Evolutionary conservation across 305 asterid genomes (phyloP).

Genomic region (Stenogyne calaminthoides): DNA sequence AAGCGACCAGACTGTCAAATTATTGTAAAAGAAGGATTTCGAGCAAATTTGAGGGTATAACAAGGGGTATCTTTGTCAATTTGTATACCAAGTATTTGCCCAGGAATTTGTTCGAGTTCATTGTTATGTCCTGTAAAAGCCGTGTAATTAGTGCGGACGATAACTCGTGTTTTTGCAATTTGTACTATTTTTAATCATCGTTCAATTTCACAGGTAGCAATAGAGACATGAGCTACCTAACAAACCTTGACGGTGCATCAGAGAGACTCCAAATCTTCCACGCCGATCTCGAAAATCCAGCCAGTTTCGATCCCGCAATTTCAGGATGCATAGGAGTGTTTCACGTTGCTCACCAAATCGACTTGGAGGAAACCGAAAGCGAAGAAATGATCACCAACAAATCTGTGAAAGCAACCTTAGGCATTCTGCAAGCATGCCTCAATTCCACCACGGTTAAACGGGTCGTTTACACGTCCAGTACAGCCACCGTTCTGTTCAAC

Average conservation of each 20-base stretch:
- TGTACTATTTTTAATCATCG: too few relatives aligned
- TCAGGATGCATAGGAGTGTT: conserved; percentile 71
- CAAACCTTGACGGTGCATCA: conserved; percentile 50
- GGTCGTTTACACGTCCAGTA: conserved; percentile 64
- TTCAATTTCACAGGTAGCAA: conserved; percentile 45
- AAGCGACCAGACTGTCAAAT: too few relatives aligned
- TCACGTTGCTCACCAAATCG: too few relatives aligned
- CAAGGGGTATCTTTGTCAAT: too few relatives aligned
- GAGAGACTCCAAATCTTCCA: conserved; percentile 50
- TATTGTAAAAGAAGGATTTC: too few relatives aligned
- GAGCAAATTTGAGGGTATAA: too few relatives aligned
- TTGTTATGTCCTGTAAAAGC: too few relatives aligned
- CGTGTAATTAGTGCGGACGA: too few relatives aligned
- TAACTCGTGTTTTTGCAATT: too few relatives aligned
- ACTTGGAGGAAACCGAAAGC: conserved; percentile 35
- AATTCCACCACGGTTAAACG: conserved; percentile 56
- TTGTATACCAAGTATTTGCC: too few relatives aligned
- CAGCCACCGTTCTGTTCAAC: conserved; percentile 10
- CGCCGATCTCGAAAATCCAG: conserved; percentile 49
- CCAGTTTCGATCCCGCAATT: conserved; percentile 47
- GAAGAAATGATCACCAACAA: conserved; percentile 39
- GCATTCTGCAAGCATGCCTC: conserved; percentile 43
- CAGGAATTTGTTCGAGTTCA: too few relatives aligned
- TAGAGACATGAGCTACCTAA: conserved; percentile 55
- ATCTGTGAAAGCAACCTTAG: conserved; percentile 34